Evolutionary conservation across 2,329 filamentous ascomycete species (phyloP), one percentile per base, ranked within the genome.

Genomic region (Periconia sp.): DNA sequence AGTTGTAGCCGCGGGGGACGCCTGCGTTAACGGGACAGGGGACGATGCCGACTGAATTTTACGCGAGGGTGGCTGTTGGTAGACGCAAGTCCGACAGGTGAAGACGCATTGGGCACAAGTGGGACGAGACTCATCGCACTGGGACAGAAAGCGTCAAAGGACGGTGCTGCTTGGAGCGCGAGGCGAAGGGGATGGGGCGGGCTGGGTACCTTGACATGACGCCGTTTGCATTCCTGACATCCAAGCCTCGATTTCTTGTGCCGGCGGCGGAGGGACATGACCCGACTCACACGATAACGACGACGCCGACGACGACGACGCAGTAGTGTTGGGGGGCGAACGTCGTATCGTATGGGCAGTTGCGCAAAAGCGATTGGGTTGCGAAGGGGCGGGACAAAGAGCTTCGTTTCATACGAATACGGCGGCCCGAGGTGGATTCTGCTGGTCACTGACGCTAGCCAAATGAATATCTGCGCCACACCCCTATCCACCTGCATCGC

Each of bases 161-260:
- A 43, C 33, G 22, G n/a, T 36, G 10, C 18, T 22, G 15, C 38
- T 6, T 34, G 24, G 6, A 26, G 34, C 26, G 12, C 17, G 19
- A 36, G 13, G 25, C 23, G 31, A 28, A 24, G 17, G 15, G 23
- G 25, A 30, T 11, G 28, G 28, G 28, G 13, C 9, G 28, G 28
- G 24, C 4, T 28, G 15, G 9, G 10, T 44, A 52, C 56, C 56
- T 59, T 60, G 41, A 59, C 49, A 34, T 55, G 56, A 17, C 57
- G 57, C 10, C 50, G 40, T 36, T 60, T 60, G 37, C 57, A 60
- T 18, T 48, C 40, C 10, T 48, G 42, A 39, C 55, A 59, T 4
- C 55, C 57, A 15, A 49, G 36, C 15, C 52, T 46, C 7, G 55
- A 57, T 37, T 60, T 60, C 18, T 43, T 54, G 46, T 59, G 56